phyloP scores from a whole-genome alignment of 1,284 basidiomycete genomes.

The Trichosporon asahii region DNA sequence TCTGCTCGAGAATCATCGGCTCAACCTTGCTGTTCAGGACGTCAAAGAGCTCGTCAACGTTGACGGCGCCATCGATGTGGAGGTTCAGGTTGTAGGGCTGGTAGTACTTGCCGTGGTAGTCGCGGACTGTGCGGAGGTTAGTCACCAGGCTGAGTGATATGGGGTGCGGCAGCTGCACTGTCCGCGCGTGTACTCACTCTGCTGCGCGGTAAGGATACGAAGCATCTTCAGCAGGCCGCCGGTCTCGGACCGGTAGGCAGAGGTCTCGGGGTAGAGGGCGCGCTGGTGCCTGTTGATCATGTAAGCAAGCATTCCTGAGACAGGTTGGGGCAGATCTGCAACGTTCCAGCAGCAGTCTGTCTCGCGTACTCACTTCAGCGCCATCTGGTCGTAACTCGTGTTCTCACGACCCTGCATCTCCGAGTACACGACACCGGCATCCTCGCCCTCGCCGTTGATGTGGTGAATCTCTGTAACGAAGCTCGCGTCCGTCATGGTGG shows the following conservation, averaged over 20 bases:
- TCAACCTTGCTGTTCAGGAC: conserved; percentile 79
- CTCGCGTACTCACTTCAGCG: conserved; percentile 62
- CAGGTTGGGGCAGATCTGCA: background rate
- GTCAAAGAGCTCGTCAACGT: conserved; percentile 57
- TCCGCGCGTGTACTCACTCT: conserved; percentile 61
- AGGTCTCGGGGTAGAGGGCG: conserved; percentile 72
- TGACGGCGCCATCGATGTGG: conserved; percentile 56
- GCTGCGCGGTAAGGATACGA: conserved; percentile 77
- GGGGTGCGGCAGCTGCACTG: background rate
- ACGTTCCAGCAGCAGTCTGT: background rate
- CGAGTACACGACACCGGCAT: conserved; percentile 94
- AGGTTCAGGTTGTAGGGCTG: conserved; percentile 82
- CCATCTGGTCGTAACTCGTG: conserved; percentile 84
- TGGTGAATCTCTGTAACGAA: conserved; percentile 95
- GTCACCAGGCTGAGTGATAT: background rate
- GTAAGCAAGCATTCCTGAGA: conserved; percentile 16
- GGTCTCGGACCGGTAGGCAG: conserved; percentile 92
- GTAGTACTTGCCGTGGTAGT: conserved; percentile 89
- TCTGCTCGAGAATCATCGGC: conserved; percentile 62
- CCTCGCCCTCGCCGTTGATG: conserved; percentile 81
- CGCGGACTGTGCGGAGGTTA: conserved; percentile 60
- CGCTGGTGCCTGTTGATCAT: conserved; percentile 63
- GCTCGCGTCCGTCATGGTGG: conserved; percentile 85
- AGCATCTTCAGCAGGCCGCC: conserved; percentile 93
- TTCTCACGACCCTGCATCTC: conserved; percentile 99